A percentile compares a stretch with the other conserved stretches of the same genome.
Conservation (phyloP, 257 asterid genomes). For the Solanum sparsipilum region DNA sequence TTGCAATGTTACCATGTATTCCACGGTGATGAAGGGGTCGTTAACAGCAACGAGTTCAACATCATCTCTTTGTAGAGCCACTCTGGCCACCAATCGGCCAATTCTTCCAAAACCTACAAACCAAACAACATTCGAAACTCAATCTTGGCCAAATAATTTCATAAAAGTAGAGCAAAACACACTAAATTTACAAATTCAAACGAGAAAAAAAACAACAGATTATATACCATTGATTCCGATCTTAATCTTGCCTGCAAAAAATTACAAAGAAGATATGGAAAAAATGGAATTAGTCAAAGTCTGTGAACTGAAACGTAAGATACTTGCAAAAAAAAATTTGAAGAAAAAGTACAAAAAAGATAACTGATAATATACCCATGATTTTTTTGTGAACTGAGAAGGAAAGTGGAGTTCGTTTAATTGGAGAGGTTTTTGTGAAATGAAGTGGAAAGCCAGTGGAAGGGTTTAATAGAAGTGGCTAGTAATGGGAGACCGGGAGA, state of each 20-base stretch:
- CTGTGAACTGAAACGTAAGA: neutral
- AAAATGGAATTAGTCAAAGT: neutral
- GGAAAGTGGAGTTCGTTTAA: neutral
- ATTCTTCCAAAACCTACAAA: slow-evolving; percentile 75
- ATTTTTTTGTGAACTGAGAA: neutral
- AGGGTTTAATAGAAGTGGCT: neutral
- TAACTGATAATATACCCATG: neutral
- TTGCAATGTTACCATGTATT: slow-evolving; percentile 51
- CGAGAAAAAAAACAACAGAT: neutral
- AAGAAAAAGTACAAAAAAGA: too few species aligned
- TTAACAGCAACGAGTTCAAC: slow-evolving; percentile 88
- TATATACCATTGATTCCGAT: slow-evolving; percentile 73
- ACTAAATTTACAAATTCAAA: neutral
- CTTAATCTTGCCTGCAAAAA: slow-evolving; percentile 59
- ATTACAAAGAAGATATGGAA: neutral
- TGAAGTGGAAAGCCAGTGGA: neutral
- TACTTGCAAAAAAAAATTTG: neutral
- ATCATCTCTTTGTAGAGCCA: slow-evolving; percentile 63
- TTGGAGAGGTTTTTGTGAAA: neutral
- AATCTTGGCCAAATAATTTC: neutral
- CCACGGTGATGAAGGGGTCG: slow-evolving; percentile 72
- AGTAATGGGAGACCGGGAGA: neutral
- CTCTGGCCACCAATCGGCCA: slow-evolving; percentile 87
- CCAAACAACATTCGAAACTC: neutral
- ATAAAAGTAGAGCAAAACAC: neutral